Base-by-base conservation (phyloP, 164 flowering plant species). In the Piper longum region DNA sequence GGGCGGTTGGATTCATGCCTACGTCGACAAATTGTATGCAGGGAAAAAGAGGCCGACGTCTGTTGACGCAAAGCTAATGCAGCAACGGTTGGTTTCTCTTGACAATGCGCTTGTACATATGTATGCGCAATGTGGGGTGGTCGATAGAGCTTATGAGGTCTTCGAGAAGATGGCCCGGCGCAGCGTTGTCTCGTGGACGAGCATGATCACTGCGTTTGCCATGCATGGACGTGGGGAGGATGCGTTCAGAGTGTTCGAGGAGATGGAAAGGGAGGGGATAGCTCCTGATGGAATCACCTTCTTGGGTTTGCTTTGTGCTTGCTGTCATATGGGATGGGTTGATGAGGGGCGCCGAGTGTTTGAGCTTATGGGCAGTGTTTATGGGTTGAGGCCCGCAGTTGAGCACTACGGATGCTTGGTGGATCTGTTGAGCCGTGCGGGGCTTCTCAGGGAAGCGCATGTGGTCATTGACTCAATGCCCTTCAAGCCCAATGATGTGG, bases 381-480 rank as follows among this genome's bases (percentile, higher is more conserved):
- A 68, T 64, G 69, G 73, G n/a, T 69, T 82, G 55, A 62, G 52
- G 45, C 85, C 85, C 1, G 62, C 57, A 68, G 74, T 82, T 51
- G 78, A 79, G 70, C 89, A 84, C 57, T 82, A 82, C 61, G 85
- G 85, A 4, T 82, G 89, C 70, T 75, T 82, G 85, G 82, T 84
- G 36, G 86, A 84, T 69, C 71, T 84, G 45, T 63, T 82, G 56
- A 81, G 86, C 51, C 81, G 86, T 12, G 82, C 82, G 89, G 85
- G 36, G 2, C 69, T 64, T 42, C 60, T 82, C 56, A 76, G 74
- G 26, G 87, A 84, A 68, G 89, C 86, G 26, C 40, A 56, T 4
- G 26, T 63, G 52, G 76, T 84, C 41, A 69, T 84, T 43, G 67
- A 74, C 43, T 63, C 66, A 11, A 82, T 84, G 84, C 84, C 81